Percentiles rank a stretch among this genome's conserved stretches.
Evolutionary conservation across 2,329 filamentous ascomycete species (phyloP).

Genomic region (Lecanosticta acicola): DNA sequence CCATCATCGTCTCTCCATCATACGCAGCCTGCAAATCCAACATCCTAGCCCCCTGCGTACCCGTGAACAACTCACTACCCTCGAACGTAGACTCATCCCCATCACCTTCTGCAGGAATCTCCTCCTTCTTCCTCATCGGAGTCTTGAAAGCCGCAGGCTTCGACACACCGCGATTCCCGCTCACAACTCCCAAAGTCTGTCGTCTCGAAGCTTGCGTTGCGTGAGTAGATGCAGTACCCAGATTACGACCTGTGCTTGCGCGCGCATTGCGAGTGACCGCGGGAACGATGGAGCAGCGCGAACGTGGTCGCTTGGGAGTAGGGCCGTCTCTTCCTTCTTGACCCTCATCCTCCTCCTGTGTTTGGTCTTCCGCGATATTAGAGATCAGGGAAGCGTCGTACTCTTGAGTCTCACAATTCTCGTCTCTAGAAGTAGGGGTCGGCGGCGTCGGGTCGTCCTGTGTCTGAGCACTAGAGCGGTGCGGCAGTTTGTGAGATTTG

Average conservation of each 20-base stretch:
- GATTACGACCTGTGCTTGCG: constrained; percentile 15
- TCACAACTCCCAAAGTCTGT: constrained; percentile 24
- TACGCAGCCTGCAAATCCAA: constrained; percentile 2
- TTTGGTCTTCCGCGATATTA: too few relatives aligned
- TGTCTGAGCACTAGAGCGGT: constrained; percentile 17
- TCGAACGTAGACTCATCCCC: constrained; percentile 35
- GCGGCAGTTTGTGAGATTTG: constrained; percentile 13
- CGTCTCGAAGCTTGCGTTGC: constrained; percentile 11
- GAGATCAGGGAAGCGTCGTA: constrained; percentile 22
- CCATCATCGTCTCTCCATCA: not conserved
- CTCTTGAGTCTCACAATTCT: constrained; percentile 14
- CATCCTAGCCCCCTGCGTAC: constrained; percentile 27
- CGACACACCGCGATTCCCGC: constrained; percentile 24
- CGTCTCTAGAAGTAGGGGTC: constrained; percentile 10
- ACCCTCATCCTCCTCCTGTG: too few relatives aligned
- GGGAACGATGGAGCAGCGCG: constrained; percentile 14
- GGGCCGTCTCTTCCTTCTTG: too few relatives aligned
- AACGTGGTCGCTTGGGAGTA: constrained; percentile 37
- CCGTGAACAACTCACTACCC: constrained; percentile 36
- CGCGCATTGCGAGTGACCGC: constrained; percentile 24
- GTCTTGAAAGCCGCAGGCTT: constrained; percentile 18
- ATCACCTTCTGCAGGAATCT: too few relatives aligned
- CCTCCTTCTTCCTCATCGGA: constrained; percentile 18
- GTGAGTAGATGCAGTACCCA: not conserved
- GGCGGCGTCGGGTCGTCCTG: constrained; percentile 12